A percentile compares a stretch with the other conserved stretches of the same genome.
phyloP scores from a whole-genome alignment of 768 basidiomycete species.

The Porphyrellus cyaneotinctus region DNA sequence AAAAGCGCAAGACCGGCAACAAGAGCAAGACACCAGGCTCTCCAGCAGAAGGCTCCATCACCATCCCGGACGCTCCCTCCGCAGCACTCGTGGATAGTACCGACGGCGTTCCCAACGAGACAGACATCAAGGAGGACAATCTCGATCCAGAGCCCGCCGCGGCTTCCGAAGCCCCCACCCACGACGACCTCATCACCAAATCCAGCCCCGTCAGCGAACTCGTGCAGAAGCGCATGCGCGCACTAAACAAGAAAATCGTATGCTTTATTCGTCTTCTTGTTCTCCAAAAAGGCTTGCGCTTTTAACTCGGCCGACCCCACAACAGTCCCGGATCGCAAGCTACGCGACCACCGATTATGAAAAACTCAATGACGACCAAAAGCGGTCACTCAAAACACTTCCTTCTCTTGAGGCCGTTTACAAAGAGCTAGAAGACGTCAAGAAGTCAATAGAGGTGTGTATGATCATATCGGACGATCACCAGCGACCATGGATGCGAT shows the following conservation, averaged over 20 bases:
- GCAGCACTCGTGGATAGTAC: constrained; percentile 47
- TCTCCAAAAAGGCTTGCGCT: constrained; percentile 1
- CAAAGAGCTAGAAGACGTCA: constrained; percentile 81
- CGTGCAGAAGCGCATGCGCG: constrained; percentile 72
- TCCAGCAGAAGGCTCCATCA: constrained; percentile 37
- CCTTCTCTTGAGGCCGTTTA: constrained; percentile 72
- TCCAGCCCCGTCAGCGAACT: constrained; percentile 73
- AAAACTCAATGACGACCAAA: constrained; percentile 88
- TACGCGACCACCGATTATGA: constrained; percentile 66
- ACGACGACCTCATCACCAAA: constrained; percentile 47
- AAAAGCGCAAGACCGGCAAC: constrained; percentile 63
- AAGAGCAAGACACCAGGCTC: constrained; percentile 45
- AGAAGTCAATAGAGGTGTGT: constrained; percentile 84
- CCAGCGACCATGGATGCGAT: constrained; percentile 1
- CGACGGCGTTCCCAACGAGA: constrained; percentile 48
- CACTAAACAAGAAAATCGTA: constrained; percentile 82
- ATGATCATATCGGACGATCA: constrained; percentile 8
- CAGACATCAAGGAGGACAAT: constrained; percentile 45
- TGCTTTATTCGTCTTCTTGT: constrained; percentile 26
- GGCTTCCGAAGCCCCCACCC: constrained; percentile 36
- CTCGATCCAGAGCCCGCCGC: constrained; percentile 45
- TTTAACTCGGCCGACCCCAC: constrained; percentile 8
- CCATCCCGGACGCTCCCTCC: constrained; percentile 42
- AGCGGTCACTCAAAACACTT: constrained; percentile 64
- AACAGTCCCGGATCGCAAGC: constrained; percentile 64